Conservation (phyloP, 495 filamentous ascomycete genomes). For the Jackrogersella minutella region DNA sequence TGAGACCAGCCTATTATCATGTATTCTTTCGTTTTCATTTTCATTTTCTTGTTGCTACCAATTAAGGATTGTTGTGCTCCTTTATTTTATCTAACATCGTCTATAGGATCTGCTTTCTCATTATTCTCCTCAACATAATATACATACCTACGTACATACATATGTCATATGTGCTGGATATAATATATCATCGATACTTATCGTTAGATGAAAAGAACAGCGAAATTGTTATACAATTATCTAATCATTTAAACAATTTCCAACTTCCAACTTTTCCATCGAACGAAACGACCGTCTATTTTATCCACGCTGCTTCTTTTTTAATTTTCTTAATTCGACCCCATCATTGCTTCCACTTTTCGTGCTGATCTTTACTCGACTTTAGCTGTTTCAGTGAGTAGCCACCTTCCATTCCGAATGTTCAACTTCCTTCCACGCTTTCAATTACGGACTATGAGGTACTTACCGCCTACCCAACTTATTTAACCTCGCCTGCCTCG, state of each 20-base stretch:
- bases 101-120: constrained; percentile 23
- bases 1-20: constrained; percentile 55
- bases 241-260: background rate
- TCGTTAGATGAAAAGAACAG: background rate
- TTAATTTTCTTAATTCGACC: background rate
- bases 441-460: no score
- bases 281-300: background rate
- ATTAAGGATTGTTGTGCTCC: background rate
- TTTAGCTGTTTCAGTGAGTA: constrained; percentile 23
- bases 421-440: background rate
- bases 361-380: background rate
- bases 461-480: background rate
- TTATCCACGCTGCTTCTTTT: background rate
- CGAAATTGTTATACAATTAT: background rate
- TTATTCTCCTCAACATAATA: background rate
- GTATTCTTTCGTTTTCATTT: no score
- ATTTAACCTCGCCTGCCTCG: background rate
- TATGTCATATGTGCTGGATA: constrained; percentile 7
- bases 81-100: constrained; percentile 27
- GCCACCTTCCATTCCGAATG: background rate
- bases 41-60: no score
- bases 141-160: no score
- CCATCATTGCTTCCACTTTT: background rate
- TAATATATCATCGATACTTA: background rate
- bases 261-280: background rate